These are phyloP conservation scores for Panaeolus papilionaceus DNA, from an alignment of 768 basidiomycete genomes.

Conservation along the genomic window DNA sequence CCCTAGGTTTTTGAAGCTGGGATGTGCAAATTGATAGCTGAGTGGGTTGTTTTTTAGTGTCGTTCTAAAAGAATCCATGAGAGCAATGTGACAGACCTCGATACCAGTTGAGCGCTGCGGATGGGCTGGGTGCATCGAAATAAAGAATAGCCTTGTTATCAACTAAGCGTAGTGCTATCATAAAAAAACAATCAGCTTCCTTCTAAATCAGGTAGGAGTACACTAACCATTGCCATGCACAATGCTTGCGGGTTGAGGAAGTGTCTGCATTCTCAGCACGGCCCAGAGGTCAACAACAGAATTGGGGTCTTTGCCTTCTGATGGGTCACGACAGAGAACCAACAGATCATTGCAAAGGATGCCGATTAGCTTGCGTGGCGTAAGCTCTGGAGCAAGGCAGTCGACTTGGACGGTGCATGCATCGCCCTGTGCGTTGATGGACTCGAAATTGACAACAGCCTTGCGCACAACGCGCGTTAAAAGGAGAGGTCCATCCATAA, in stretches of 20 bases:
- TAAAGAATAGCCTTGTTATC: conserved; percentile 93
- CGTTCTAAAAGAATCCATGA: background rate
- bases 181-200: background rate
- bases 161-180: conserved; percentile 79
- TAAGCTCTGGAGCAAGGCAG: conserved; percentile 86
- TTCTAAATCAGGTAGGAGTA: background rate
- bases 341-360: conserved; percentile 93
- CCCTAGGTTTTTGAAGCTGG: conserved; percentile 70
- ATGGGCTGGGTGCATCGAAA: conserved; percentile 84
- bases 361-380: conserved; percentile 78
- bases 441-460: conserved; percentile 80
- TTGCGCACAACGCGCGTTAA: conserved; percentile 93
- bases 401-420: conserved; percentile 87
- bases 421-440: conserved; percentile 78
- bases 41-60: background rate
- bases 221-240: conserved; percentile 80
- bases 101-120: conserved; percentile 90
- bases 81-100: conserved; percentile 59
- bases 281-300: conserved; percentile 93
- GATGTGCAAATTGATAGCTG: conserved; percentile 90
- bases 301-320: conserved; percentile 76
- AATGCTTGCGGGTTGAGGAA: conserved; percentile 89
- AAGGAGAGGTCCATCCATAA: conserved; percentile 89
- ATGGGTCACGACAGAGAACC: conserved; percentile 88
- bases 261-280: conserved; percentile 93